phyloP scores from a whole-genome alignment of 148 eudicot genomes.

The Rheum nobile region DNA sequence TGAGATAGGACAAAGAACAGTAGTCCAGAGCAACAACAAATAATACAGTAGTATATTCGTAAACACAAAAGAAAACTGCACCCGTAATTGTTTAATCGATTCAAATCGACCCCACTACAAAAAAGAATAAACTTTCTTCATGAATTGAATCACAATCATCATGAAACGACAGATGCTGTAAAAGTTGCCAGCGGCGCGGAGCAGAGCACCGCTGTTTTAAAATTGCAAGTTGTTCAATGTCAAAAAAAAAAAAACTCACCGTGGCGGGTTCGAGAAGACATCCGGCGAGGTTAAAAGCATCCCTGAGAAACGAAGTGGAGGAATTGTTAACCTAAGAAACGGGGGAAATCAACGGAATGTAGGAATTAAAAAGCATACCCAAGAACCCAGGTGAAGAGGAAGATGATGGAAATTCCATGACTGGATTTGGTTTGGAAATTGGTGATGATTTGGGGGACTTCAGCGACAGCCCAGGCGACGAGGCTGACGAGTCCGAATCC shows the following conservation, averaged over 20 bases:
- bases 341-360: neutral
- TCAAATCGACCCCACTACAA: neutral
- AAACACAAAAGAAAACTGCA: neutral
- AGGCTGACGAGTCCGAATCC: slow-evolving; percentile 52
- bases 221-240: neutral
- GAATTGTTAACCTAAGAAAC: neutral
- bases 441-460: slow-evolving; percentile 72
- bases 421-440: slow-evolving; percentile 52
- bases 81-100: neutral
- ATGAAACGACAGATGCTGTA: neutral
- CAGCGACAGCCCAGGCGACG: slow-evolving; percentile 60
- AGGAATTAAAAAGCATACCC: slow-evolving; percentile 27
- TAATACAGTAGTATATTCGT: neutral
- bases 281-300: slow-evolving; percentile 54
- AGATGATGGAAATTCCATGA: slow-evolving; percentile 58
- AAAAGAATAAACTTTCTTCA: neutral
- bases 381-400: slow-evolving; percentile 66
- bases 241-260: slow-evolving; percentile 28
- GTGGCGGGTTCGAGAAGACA: slow-evolving; percentile 83
- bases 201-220: neutral
- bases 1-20: neutral
- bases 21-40: neutral
- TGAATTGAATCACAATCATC: no score
- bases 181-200: neutral
- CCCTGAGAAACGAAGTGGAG: slow-evolving; percentile 28